Percentiles rank a stretch among this genome's conserved stretches.
These are phyloP conservation scores for Lachancea thermotolerans DNA, from an alignment of 805 yeast genomes.

Conservation along the genomic window DNA sequence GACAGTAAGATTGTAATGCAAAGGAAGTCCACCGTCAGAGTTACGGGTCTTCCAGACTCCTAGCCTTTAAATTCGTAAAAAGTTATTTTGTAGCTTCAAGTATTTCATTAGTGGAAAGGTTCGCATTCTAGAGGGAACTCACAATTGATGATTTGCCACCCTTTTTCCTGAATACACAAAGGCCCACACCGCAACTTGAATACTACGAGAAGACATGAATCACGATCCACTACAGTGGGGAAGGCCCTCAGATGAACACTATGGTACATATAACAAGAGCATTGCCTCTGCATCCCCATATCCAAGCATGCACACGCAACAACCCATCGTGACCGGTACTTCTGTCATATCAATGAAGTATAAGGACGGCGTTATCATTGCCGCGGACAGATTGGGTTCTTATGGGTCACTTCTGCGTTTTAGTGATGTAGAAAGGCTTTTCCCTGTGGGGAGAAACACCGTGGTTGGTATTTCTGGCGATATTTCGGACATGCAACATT, in stretches of 20 bases:
- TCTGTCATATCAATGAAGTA: slow-evolving; percentile 90
- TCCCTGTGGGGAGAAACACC: slow-evolving; percentile 77
- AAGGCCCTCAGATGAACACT: slow-evolving; percentile 75
- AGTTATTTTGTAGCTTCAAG: too few species aligned
- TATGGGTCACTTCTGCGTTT: slow-evolving; percentile 91
- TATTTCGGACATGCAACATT: slow-evolving; percentile 83
- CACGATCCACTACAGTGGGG: slow-evolving; percentile 97
- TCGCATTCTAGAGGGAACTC: neutral
- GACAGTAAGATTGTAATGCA: too few species aligned
- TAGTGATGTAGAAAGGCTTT: slow-evolving; percentile 74
- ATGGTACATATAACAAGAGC: slow-evolving; percentile 70
- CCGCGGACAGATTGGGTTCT: slow-evolving; percentile 91
- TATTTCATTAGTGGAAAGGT: neutral
- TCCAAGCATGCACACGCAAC: slow-evolving; percentile 83
- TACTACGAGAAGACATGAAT: slow-evolving; percentile 48
- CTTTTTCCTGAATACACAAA: neutral
- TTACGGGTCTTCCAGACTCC: too few species aligned
- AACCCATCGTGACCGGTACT: slow-evolving; percentile 94
- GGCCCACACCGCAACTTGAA: too few species aligned
- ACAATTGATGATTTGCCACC: slow-evolving; percentile 9
- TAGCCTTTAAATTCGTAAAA: too few species aligned
- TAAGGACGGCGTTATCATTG: slow-evolving; percentile 83
- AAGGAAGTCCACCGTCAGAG: too few species aligned
- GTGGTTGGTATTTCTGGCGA: slow-evolving; percentile 95
- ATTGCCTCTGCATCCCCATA: slow-evolving; percentile 63